These are phyloP conservation scores for Nectriaceae sp. DNA, from an alignment of 2,329 filamentous ascomycete genomes.

Conservation along the genomic window DNA sequence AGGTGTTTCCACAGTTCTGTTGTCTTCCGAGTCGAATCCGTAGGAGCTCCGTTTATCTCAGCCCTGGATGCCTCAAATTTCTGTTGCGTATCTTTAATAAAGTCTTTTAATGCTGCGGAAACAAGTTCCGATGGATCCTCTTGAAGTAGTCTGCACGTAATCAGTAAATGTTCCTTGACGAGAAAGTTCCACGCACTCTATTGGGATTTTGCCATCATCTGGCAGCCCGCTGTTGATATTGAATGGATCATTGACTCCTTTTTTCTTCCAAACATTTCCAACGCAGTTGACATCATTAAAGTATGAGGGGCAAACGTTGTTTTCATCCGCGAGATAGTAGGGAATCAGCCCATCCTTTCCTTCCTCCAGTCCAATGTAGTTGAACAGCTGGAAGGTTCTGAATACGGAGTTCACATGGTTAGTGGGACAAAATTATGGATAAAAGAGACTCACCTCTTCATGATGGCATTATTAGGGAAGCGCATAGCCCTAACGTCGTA, in stretches of 20 bases:
- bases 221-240: slow-evolving; percentile 13
- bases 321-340: slow-evolving; percentile 14
- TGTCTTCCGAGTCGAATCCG: not conserved
- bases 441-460: slow-evolving; percentile 16
- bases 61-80: slow-evolving; percentile 1
- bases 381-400: slow-evolving; percentile 23
- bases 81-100: not conserved
- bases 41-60: not conserved
- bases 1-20: slow-evolving; percentile 8
- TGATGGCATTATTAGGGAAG: slow-evolving; percentile 36
- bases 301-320: slow-evolving; percentile 11
- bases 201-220: slow-evolving; percentile 2
- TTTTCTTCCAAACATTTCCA: slow-evolving; percentile 5
- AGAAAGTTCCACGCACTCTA: not conserved
- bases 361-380: slow-evolving; percentile 13
- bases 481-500: slow-evolving; percentile 44
- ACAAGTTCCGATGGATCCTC: slow-evolving; percentile 5
- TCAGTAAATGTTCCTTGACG: too few relatives aligned
- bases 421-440: too few relatives aligned
- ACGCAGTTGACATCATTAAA: slow-evolving; percentile 11
- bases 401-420: too few relatives aligned
- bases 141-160: not conserved
- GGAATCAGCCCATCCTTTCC: slow-evolving; percentile 15
- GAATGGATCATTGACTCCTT: slow-evolving; percentile 6
- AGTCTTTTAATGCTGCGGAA: not conserved